Evolutionary conservation across 768 basidiomycete species (phyloP), one percentile per base, ranked within the genome.

Genomic region (Macrolepiota albuminosa): DNA sequence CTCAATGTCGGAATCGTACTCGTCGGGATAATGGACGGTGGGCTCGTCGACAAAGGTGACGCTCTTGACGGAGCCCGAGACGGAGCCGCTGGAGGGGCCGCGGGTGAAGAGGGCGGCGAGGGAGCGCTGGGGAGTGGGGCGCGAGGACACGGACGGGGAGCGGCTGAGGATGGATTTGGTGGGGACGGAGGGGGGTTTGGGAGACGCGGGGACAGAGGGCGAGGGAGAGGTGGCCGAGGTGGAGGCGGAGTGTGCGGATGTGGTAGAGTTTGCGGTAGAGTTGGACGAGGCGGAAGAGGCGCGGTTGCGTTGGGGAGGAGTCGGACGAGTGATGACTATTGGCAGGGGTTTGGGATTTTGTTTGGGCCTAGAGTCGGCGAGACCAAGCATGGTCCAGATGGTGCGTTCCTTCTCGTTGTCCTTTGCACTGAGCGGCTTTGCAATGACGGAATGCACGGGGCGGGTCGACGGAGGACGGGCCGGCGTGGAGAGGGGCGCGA

Each of bases 31-130:
- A 66, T 86, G 81, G 9, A 88, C 76, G 2, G 80, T 86, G 16
- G 87, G 87, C 56, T 77, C 75, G 59, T 87, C 86, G 33, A 84
- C 84, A 62, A 89, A 90, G 64, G 87, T 90, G 53, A 90, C 88
- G 37, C 84, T 87, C 56, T 84, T 84, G 63, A 69, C 73, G 6
- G 71, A 66, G 40, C 72, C 48, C n/a, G 62, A 56, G 29, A 55
- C 61, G 3, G 62, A 63, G 49, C 57, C 48, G 14, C 49, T 57
- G 0, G 57, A 52, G 11, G 47, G 29, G 40, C 46, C 52, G 31
- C 60, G 45, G 21, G 49, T 29, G 46, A 62, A 60, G 9, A 61
- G 46, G 9, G 61, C 54, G 2, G 64, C 61, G 43, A 62, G 56
- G 5, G 58, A 40, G 39, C 57, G 48, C 26, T 40, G 59, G n/a